Evolutionary conservation across 257 asterid species (phyloP).

Genomic region (Prunella vulgaris): DNA sequence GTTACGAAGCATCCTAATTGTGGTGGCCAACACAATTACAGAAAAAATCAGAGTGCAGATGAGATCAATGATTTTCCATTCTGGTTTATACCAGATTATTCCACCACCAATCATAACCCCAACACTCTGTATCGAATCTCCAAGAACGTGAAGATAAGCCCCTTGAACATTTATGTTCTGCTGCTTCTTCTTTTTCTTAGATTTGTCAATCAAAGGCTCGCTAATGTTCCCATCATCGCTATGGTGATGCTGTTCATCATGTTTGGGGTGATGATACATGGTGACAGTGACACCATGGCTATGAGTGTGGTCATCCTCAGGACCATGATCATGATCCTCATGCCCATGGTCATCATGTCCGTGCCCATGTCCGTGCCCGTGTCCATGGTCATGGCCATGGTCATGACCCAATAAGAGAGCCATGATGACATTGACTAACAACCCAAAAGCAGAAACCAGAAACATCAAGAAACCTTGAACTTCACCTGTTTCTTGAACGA

Average conservation of each 20-base stretch:
- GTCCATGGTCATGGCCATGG: slow-evolving; percentile 45
- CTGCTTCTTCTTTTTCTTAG: slow-evolving; percentile 37
- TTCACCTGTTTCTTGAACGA: slow-evolving; percentile 56
- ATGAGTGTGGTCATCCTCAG: slow-evolving; percentile 38
- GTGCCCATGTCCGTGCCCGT: slow-evolving; percentile 17
- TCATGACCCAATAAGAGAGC: slow-evolving; percentile 81
- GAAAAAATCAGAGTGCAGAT: slow-evolving; percentile 82
- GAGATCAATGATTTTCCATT: slow-evolving; percentile 82
- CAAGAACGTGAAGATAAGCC: slow-evolving; percentile 88
- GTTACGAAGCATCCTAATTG: slow-evolving; percentile 66
- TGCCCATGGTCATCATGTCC: slow-evolving; percentile 38
- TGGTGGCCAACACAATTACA: slow-evolving; percentile 57
- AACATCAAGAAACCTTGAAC: slow-evolving; percentile 88
- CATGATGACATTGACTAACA: slow-evolving; percentile 74
- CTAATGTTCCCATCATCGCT: slow-evolving; percentile 30
- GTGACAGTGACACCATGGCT: slow-evolving; percentile 48
- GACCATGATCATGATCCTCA: slow-evolving; percentile 40
- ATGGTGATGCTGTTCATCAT: slow-evolving; percentile 32
- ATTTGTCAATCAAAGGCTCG: slow-evolving; percentile 41
- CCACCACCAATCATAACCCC: slow-evolving; percentile 99
- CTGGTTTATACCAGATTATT: slow-evolving; percentile 79
- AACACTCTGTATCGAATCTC: slow-evolving; percentile 85
- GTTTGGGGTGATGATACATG: slow-evolving; percentile 31
- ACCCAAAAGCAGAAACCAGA: slow-evolving; percentile 72
- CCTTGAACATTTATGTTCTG: slow-evolving; percentile 84